phyloP scores from a whole-genome alignment of 1,284 basidiomycete genomes.

The Chondrostereum purpureum region DNA sequence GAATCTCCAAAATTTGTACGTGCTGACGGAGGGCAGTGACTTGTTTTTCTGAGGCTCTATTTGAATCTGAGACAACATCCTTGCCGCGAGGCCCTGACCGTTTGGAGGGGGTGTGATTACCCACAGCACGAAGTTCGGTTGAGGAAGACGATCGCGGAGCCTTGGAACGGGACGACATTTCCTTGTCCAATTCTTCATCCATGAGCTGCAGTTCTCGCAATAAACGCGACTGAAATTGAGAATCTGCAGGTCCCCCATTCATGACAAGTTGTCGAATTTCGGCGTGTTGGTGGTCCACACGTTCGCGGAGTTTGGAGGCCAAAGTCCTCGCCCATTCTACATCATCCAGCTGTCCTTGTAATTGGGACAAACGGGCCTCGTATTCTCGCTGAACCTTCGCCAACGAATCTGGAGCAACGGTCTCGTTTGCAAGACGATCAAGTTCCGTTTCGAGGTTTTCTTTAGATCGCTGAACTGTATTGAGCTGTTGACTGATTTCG shows the following conservation, averaged over 20 bases:
- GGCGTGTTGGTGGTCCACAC: constrained; percentile 61
- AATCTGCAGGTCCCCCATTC: constrained; percentile 51
- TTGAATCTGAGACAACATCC: constrained; percentile 28
- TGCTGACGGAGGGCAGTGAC: constrained; percentile 56
- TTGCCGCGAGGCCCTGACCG: constrained; percentile 19
- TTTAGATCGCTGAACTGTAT: constrained; percentile 53
- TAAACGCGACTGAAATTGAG: constrained; percentile 57
- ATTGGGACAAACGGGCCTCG: constrained; percentile 55
- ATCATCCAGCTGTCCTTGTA: constrained; percentile 61
- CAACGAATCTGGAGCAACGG: constrained; percentile 47
- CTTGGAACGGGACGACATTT: constrained; percentile 35
- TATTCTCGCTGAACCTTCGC: constrained; percentile 61
- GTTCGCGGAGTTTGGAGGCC: constrained; percentile 52
- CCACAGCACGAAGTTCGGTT: constrained; percentile 26
- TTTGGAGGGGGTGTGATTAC: constrained; percentile 42
- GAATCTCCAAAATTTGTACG: constrained; percentile 61
- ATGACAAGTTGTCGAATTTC: constrained; percentile 64
- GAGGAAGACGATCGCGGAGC: constrained; percentile 19
- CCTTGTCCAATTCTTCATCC: constrained; percentile 57
- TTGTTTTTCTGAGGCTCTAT: constrained; percentile 41
- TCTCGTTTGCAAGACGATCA: constrained; percentile 57
- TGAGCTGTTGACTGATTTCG: constrained; percentile 47
- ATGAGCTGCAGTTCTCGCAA: constrained; percentile 63
- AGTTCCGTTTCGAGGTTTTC: constrained; percentile 65
- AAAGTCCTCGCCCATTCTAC: constrained; percentile 44